Conservation (phyloP, 208 protist genomes). For the Leishmania tarentolae region DNA sequence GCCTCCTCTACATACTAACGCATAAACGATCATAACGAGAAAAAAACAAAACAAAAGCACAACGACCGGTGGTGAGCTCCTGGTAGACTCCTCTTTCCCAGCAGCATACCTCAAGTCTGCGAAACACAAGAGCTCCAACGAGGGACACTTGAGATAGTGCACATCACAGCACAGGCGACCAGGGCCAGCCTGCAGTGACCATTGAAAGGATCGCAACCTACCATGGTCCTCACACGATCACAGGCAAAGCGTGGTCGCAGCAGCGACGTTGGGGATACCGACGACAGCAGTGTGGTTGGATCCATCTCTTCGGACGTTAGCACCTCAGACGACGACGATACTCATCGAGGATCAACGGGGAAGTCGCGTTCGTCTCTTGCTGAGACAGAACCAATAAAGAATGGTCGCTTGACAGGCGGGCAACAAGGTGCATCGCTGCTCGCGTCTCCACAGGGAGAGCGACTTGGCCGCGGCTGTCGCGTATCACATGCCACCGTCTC, state of each 20-base stretch:
- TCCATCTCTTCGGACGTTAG: constrained; percentile 18
- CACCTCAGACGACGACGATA: constrained; percentile 3
- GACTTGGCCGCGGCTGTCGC: constrained; percentile 69
- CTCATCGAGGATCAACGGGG: neutral
- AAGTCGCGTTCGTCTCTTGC: neutral
- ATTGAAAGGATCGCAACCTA: neutral
- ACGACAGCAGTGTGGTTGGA: constrained; percentile 4
- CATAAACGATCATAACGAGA: neutral
- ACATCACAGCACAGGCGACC: neutral
- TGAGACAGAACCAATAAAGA: neutral
- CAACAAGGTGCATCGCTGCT: neutral
- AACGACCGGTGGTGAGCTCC: neutral
- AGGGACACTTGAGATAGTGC: neutral
- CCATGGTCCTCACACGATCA: constrained; percentile 33
- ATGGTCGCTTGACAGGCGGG: neutral
- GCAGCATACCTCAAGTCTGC: neutral
- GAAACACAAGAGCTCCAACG: neutral
- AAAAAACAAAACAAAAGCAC: too few species aligned
- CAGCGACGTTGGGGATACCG: constrained; percentile 10
- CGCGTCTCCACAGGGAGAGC: constrained; percentile 20
- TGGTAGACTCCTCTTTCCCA: neutral
- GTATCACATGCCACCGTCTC: constrained; percentile 35
- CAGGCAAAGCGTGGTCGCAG: constrained; percentile 15
- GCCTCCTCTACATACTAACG: neutral
- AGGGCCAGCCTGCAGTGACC: neutral